Conservation (phyloP, 768 basidiomycete genomes). For the Thelephora ganbajun region DNA sequence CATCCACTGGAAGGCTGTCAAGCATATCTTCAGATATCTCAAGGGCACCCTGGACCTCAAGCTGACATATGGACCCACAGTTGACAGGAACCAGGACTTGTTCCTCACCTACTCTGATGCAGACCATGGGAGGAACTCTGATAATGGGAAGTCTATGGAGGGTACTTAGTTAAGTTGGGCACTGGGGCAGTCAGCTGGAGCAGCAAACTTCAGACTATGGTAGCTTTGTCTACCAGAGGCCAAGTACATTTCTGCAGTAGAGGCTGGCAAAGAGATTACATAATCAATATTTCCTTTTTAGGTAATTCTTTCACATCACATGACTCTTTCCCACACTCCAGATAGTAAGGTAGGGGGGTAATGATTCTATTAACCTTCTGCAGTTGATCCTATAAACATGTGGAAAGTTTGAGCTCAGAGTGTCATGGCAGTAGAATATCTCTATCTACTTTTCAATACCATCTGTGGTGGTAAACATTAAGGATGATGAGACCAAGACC, state of each 20-base stretch:
- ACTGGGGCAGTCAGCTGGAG: background rate
- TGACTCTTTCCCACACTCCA: no score
- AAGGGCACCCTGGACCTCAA: slow-evolving; percentile 18
- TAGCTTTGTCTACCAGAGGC: background rate
- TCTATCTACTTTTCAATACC: no score
- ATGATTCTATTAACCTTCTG: no score
- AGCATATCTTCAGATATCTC: slow-evolving; percentile 22
- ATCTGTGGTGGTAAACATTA: no score
- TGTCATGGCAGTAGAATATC: no score
- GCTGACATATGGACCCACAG: slow-evolving; percentile 12
- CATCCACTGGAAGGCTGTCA: slow-evolving; percentile 23
- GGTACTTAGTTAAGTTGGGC: background rate
- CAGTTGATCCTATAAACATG: no score
- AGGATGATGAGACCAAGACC: no score
- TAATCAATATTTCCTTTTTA: no score
- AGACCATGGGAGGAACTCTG: slow-evolving; percentile 15
- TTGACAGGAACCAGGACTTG: background rate
- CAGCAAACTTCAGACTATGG: background rate
- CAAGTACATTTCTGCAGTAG: background rate
- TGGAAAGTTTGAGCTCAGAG: no score
- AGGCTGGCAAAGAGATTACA: background rate
- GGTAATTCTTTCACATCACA: no score
- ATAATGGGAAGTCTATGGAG: slow-evolving; percentile 8
- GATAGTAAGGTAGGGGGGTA: no score
- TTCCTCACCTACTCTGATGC: slow-evolving; percentile 16